phyloP scores from a whole-genome alignment of 2,329 filamentous ascomycete genomes.

The Pseudogymnoascus sp. region DNA sequence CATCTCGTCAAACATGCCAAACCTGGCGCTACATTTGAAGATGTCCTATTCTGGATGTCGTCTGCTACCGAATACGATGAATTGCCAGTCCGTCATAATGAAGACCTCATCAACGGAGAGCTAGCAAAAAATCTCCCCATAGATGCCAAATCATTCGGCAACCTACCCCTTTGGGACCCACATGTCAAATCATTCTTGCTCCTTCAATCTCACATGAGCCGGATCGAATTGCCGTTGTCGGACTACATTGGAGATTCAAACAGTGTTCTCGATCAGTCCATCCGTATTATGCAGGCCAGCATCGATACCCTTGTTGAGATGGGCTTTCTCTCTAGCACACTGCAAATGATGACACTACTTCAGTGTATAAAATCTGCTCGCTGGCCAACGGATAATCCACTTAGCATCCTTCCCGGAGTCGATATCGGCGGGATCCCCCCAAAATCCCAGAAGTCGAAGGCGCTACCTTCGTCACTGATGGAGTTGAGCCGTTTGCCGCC shows the following conservation, averaged over 20 bases:
- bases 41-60: constrained; percentile 87
- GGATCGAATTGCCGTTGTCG: constrained; percentile 83
- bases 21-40: constrained; percentile 64
- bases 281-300: constrained; percentile 91
- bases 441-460: neutral
- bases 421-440: constrained; percentile 33
- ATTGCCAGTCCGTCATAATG: constrained; percentile 93
- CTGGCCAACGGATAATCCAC: constrained; percentile 75
- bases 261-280: constrained; percentile 84
- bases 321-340: constrained; percentile 67
- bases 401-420: constrained; percentile 72
- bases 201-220: constrained; percentile 89
- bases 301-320: constrained; percentile 91
- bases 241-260: constrained; percentile 95
- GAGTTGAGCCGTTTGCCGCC: constrained; percentile 16
- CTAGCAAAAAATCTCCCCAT: constrained; percentile 72
- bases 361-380: constrained; percentile 88
- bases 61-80: constrained; percentile 94
- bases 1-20: constrained; percentile 71
- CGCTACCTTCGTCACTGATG: constrained; percentile 15
- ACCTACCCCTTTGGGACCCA: constrained; percentile 93
- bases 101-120: constrained; percentile 92
- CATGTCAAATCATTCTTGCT: constrained; percentile 94
- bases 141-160: constrained; percentile 42
- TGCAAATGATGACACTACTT: constrained; percentile 74